phyloP scores from a whole-genome alignment of 75 land plant species.

The Pinus albicaulis region DNA sequence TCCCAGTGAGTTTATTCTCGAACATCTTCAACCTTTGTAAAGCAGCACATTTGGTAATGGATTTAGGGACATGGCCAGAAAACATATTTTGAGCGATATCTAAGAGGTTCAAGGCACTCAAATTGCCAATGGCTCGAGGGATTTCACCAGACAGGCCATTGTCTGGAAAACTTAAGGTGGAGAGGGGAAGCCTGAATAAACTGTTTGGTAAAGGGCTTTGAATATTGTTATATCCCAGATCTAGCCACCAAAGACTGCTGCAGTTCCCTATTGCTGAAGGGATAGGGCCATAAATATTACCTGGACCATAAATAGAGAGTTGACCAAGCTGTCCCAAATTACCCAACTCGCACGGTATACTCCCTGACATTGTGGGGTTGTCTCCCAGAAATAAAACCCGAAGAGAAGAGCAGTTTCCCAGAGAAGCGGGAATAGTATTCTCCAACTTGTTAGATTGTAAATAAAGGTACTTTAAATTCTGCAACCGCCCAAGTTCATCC shows the following conservation, averaged over 20 bases:
- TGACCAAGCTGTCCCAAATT: neutral
- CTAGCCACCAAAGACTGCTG: neutral
- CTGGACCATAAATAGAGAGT: neutral
- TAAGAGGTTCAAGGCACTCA: constrained; percentile 18
- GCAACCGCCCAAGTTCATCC: too few relatives aligned
- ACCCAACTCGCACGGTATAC: neutral
- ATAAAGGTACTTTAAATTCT: neutral
- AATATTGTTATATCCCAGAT: neutral
- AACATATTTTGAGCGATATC: constrained; percentile 56
- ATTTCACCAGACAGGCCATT: constrained; percentile 44
- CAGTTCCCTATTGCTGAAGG: neutral
- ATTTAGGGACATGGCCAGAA: constrained; percentile 52
- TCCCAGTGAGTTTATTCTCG: too few relatives aligned
- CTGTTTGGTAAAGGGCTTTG: neutral
- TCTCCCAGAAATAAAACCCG: neutral
- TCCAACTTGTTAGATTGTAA: neutral
- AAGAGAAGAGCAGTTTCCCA: neutral
- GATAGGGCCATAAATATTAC: neutral
- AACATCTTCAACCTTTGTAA: too few relatives aligned
- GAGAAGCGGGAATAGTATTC: neutral
- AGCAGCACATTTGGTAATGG: constrained; percentile 13
- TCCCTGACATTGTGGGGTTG: neutral
- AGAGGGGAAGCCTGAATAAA: neutral
- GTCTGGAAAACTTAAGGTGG: constrained; percentile 14
- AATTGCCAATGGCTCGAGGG: constrained; percentile 32